A percentile compares a stretch with the other conserved stretches of the same genome.
Conservation (phyloP, 768 basidiomycete genomes). For the Coprinopsis sp. region DNA sequence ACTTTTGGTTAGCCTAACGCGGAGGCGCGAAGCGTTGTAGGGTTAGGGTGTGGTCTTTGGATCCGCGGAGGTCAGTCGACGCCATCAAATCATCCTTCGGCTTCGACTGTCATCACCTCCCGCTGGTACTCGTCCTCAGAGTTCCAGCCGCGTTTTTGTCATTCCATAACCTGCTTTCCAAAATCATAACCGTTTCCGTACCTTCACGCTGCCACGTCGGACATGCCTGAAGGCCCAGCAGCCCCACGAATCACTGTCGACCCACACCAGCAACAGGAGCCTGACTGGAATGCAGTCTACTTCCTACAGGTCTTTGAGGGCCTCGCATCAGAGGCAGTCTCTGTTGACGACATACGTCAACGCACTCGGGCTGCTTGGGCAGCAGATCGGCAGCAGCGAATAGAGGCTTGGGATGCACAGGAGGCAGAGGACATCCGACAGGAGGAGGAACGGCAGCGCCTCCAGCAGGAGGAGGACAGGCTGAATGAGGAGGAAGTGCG, state of each 20-base stretch:
- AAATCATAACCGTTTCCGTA: background rate
- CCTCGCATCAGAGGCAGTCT: background rate
- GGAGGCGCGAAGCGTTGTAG: background rate
- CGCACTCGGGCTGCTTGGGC: background rate
- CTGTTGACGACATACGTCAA: background rate
- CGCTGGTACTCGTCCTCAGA: background rate
- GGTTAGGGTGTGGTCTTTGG: constrained; percentile 1
- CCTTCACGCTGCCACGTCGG: background rate
- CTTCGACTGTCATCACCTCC: background rate
- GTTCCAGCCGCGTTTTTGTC: background rate
- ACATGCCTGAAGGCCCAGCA: background rate
- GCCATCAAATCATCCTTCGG: too few relatives aligned
- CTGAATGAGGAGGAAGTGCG: constrained; percentile 30
- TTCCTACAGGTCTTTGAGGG: background rate
- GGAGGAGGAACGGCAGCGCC: constrained; percentile 12
- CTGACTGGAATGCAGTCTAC: constrained; percentile 1
- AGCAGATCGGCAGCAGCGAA: background rate
- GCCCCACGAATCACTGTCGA: constrained; percentile 4
- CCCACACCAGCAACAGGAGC: constrained; percentile 3
- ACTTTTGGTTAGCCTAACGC: background rate
- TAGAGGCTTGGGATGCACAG: background rate
- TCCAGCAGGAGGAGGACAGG: constrained; percentile 17
- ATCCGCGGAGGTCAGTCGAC: too few relatives aligned
- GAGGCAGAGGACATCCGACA: constrained; percentile 8
- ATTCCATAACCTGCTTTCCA: background rate